phyloP scores from a whole-genome alignment of 1,284 basidiomycete genomes.

The Boletus austroedulis region DNA sequence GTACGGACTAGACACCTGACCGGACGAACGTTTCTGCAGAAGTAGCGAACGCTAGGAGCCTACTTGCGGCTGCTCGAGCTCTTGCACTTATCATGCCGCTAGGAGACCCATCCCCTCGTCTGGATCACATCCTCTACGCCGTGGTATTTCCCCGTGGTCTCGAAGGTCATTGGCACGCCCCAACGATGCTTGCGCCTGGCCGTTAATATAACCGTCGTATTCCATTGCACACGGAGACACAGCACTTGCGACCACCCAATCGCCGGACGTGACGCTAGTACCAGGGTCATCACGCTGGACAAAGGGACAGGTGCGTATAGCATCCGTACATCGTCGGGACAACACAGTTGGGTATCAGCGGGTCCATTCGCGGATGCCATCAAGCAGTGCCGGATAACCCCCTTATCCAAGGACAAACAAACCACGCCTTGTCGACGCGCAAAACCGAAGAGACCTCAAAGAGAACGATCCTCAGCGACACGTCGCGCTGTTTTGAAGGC shows the following conservation, averaged over 20 bases:
- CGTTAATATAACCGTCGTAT: constrained; percentile 28
- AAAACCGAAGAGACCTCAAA: background rate
- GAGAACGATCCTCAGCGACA: background rate
- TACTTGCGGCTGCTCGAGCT: background rate
- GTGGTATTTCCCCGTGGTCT: constrained; percentile 1
- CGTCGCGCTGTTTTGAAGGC: constrained; percentile 15
- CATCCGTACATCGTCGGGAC: background rate
- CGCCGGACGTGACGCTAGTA: constrained; percentile 16
- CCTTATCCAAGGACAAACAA: constrained; percentile 37
- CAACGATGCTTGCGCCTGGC: constrained; percentile 10
- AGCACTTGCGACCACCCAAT: constrained; percentile 25
- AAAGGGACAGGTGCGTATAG: constrained; percentile 13
- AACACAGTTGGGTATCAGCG: constrained; percentile 1
- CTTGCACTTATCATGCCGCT: constrained; percentile 12
- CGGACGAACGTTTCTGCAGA: constrained; percentile 3
- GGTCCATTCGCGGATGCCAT: constrained; percentile 20
- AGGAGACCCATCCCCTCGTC: background rate
- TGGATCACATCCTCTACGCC: constrained; percentile 1
- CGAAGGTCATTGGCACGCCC: constrained; percentile 3
- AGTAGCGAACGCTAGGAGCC: background rate
- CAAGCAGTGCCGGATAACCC: constrained; percentile 21
- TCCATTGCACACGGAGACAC: constrained; percentile 16
- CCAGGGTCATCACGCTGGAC: background rate
- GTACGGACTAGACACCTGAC: background rate
- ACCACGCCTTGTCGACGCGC: constrained; percentile 20